Evolutionary conservation across 1,284 basidiomycete species (phyloP).

Genomic region (Moesziomyces sp.): DNA sequence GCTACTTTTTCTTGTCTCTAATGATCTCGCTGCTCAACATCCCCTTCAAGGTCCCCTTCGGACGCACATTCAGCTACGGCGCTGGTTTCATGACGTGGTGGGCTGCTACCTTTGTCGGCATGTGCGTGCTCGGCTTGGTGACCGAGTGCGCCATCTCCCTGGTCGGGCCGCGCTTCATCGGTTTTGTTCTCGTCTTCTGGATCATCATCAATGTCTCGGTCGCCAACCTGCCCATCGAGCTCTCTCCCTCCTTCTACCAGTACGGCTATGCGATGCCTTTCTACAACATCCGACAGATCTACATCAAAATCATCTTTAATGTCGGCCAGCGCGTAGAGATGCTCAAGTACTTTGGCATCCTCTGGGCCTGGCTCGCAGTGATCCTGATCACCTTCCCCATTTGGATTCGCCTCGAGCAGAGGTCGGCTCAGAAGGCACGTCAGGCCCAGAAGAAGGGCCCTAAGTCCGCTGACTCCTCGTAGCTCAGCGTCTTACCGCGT

Average conservation of each 20-base stretch:
- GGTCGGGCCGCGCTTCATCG: constrained; percentile 57
- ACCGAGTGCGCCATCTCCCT: constrained; percentile 57
- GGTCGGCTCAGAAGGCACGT: constrained; percentile 23
- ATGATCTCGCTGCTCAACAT: constrained; percentile 62
- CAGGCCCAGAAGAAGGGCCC: constrained; percentile 12
- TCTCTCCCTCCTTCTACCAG: constrained; percentile 50
- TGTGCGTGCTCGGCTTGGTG: constrained; percentile 54
- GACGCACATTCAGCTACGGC: constrained; percentile 52
- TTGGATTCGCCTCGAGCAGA: constrained; percentile 54
- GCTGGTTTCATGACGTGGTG: constrained; percentile 64
- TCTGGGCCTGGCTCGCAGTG: constrained; percentile 60
- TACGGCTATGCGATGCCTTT: constrained; percentile 63
- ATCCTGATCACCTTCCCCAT: constrained; percentile 57
- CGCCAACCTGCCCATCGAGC: constrained; percentile 51
- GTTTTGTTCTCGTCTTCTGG: constrained; percentile 53
- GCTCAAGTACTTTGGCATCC: constrained; percentile 61
- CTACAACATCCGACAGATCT: constrained; percentile 57
- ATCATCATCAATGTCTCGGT: constrained; percentile 63
- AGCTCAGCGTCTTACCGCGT: background rate
- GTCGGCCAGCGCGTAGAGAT: constrained; percentile 52
- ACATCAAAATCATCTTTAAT: constrained; percentile 60
- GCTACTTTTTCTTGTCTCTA: constrained; percentile 56
- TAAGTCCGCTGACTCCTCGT: constrained; percentile 3
- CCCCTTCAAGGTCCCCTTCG: constrained; percentile 59
- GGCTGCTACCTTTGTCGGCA: constrained; percentile 51